A percentile compares a stretch with the other conserved stretches of the same genome.
Conservation (phyloP, 1,284 basidiomycete genomes). For the Fomitopsis palustris region DNA sequence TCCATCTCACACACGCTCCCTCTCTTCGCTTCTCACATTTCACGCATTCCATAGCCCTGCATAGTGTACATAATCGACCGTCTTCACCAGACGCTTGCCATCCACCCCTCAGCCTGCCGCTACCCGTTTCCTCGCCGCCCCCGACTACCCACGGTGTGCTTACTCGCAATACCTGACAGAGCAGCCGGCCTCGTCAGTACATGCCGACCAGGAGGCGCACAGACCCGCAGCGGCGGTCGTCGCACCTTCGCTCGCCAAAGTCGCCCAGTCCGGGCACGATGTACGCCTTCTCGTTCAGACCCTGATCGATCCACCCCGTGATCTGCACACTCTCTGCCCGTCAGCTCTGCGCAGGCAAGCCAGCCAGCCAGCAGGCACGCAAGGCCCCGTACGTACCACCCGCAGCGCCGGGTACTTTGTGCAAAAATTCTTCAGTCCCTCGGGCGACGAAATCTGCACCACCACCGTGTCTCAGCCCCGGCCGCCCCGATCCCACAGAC, state of each 20-base stretch:
- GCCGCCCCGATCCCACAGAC: background rate
- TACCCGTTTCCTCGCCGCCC: background rate
- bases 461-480: background rate
- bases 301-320: slow-evolving; percentile 96
- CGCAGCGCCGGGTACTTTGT: slow-evolving; percentile 77
- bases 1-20: background rate
- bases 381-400: slow-evolving; percentile 56
- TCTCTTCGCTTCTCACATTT: background rate
- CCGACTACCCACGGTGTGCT: too few species aligned
- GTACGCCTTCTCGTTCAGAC: slow-evolving; percentile 87
- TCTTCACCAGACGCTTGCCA: background rate
- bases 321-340: slow-evolving; percentile 53
- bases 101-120: background rate
- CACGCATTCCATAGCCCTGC: background rate
- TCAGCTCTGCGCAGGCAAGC: background rate
- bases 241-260: slow-evolving; percentile 83
- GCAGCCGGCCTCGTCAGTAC: background rate
- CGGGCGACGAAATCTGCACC: slow-evolving; percentile 86
- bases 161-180: slow-evolving; percentile 2
- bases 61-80: background rate
- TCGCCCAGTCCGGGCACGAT: slow-evolving; percentile 90
- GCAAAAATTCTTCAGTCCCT: slow-evolving; percentile 86
- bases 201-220: slow-evolving; percentile 8
- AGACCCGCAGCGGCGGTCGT: background rate
- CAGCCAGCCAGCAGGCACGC: background rate